phyloP scores from a whole-genome alignment of 352 stramenopile genomes.

The Achlya hypogyna region DNA sequence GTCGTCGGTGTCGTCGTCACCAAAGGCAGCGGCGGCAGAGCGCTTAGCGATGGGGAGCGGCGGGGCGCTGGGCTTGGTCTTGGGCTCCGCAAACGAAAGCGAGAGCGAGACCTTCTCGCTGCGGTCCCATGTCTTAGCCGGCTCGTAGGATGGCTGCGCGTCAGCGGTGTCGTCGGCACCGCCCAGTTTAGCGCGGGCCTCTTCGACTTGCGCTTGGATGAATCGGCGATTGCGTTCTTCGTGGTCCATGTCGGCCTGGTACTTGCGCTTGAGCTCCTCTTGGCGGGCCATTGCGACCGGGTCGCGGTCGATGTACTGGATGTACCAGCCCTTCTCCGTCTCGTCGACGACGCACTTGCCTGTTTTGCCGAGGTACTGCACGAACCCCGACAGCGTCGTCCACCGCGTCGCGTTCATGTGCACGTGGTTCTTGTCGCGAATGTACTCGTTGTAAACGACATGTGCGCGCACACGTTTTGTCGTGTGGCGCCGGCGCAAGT shows the following conservation, averaged over 20 bases:
- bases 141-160: too few species aligned
- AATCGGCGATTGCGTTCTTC: constrained; percentile 76
- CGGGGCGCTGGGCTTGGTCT: constrained; percentile 17
- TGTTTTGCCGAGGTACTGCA: constrained; percentile 97
- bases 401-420: constrained; percentile 99
- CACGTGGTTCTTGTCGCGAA: constrained; percentile 97
- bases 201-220: constrained; percentile 63
- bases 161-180: constrained; percentile 33
- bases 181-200: constrained; percentile 21
- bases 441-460: constrained; percentile 99
- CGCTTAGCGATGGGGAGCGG: constrained; percentile 17
- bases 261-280: constrained; percentile 80
- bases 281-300: constrained; percentile 83
- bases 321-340: constrained; percentile 97
- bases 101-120: constrained; percentile 22
- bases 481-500: constrained; percentile 88
- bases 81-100: constrained; percentile 14
- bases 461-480: constrained; percentile 96
- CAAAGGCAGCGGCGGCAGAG: constrained; percentile 22
- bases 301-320: constrained; percentile 94
- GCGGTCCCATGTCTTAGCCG: constrained; percentile 28
- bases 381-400: constrained; percentile 94
- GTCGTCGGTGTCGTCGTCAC: background rate
- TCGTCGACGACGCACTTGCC: constrained; percentile 96
- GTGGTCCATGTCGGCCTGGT: constrained; percentile 84